These are phyloP conservation scores for Adenanthera pavonina DNA, from an alignment of 306 rosid species.

Conservation along the genomic window DNA sequence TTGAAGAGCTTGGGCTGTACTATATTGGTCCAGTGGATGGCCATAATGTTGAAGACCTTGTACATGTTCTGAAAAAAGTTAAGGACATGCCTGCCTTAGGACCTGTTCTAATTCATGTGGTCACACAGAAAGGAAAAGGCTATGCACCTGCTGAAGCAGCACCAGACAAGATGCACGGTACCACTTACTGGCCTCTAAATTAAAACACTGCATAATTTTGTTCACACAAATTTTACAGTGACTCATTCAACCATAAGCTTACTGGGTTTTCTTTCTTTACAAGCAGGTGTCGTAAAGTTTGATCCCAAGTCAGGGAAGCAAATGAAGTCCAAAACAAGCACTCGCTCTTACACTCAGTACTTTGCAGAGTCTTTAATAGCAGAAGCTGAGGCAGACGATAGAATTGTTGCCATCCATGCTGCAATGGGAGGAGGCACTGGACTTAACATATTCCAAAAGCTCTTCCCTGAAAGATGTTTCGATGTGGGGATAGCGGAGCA, in stretches of 20 bases:
- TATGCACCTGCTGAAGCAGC: constrained; percentile 59
- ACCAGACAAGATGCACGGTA: constrained; percentile 66
- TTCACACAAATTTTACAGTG: neutral
- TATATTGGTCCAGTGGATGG: constrained; percentile 78
- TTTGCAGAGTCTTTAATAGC: constrained; percentile 55
- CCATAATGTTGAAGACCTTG: constrained; percentile 62
- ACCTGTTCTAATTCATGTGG: constrained; percentile 57
- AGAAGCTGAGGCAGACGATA: constrained; percentile 54
- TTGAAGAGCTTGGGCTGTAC: constrained; percentile 70
- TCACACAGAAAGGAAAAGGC: constrained; percentile 65
- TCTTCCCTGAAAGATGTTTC: constrained; percentile 50
- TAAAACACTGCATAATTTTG: neutral
- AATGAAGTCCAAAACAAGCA: constrained; percentile 42
- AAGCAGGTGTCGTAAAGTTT: constrained; percentile 55
- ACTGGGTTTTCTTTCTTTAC: neutral
- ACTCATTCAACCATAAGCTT: neutral
- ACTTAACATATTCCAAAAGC: constrained; percentile 55
- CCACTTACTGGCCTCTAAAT: too few species aligned
- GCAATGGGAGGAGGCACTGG: constrained; percentile 73
- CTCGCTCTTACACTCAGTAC: constrained; percentile 53
- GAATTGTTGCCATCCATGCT: constrained; percentile 57
- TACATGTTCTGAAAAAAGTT: constrained; percentile 48
- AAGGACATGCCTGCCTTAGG: constrained; percentile 51
- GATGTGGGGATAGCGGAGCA: constrained; percentile 68
- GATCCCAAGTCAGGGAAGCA: constrained; percentile 58